Percentiles rank a stretch among this genome's conserved stretches.
phyloP scores from a whole-genome alignment of 192 early-diverging fungal genomes.

The Gonapodya sp. region DNA sequence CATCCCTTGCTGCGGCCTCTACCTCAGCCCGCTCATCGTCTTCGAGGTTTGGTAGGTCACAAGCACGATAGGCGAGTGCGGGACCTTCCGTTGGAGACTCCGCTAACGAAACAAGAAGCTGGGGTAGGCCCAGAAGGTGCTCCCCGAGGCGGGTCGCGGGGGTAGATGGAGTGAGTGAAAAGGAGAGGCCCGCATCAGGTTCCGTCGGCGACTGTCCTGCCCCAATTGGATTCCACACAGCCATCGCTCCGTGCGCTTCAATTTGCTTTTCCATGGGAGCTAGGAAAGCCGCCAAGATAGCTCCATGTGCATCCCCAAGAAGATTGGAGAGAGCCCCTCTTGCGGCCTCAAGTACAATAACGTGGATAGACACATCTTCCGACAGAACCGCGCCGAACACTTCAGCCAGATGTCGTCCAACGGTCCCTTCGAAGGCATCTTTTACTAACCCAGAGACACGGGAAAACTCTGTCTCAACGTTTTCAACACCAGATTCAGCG shows the following conservation, averaged over 20 bases:
- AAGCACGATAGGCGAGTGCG: neutral
- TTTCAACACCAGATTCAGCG: neutral
- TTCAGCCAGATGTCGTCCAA: neutral
- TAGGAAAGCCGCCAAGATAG: neutral
- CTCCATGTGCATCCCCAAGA: neutral
- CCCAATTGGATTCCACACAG: neutral
- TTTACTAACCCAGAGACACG: neutral
- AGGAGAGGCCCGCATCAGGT: neutral
- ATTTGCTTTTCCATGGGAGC: neutral
- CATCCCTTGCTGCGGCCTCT: neutral
- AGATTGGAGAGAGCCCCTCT: neutral
- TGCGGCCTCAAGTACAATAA: neutral
- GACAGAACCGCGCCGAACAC: neutral
- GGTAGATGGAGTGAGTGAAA: constrained; percentile 1
- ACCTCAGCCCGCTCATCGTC: neutral
- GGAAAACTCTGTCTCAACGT: neutral
- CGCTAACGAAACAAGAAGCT: neutral
- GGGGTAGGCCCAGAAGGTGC: neutral
- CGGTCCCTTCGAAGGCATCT: neutral
- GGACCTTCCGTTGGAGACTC: neutral
- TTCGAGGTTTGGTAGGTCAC: neutral
- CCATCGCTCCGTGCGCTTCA: neutral
- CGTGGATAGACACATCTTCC: neutral
- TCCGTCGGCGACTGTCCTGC: neutral
- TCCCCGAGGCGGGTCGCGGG: neutral